Evolutionary conservation across 225 moss, liverwort and hornwort species (phyloP).

Genomic region (Bryoerythrophyllum caledonicum): DNA sequence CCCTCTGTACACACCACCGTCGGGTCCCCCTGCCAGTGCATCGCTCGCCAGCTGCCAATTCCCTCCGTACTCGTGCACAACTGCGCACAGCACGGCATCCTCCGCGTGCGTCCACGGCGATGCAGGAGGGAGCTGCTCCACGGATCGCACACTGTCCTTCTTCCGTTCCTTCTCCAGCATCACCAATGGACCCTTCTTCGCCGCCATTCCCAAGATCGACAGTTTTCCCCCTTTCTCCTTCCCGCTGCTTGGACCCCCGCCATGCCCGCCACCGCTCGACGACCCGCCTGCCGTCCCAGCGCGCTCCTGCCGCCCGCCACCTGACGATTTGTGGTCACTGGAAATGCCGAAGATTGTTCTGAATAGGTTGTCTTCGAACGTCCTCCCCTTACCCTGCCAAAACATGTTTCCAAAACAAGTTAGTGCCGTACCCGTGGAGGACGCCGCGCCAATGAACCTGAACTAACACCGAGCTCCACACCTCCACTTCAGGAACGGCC

Average conservation of each 20-base stretch:
- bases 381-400: constrained; percentile 49
- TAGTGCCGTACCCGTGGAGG: not conserved
- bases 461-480: not conserved
- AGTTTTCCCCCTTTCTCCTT: constrained; percentile 32
- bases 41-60: constrained; percentile 96
- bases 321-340: constrained; percentile 51
- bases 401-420: not conserved
- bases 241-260: not conserved
- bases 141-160: constrained; percentile 62
- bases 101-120: constrained; percentile 83
- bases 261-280: constrained; percentile 27
- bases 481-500: not conserved
- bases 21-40: constrained; percentile 77
- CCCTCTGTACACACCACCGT: constrained; percentile 85
- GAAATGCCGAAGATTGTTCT: constrained; percentile 49
- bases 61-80: constrained; percentile 97
- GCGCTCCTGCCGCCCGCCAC: constrained; percentile 35
- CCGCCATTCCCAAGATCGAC: constrained; percentile 62
- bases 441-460: not conserved
- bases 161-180: constrained; percentile 94
- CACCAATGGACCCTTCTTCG: constrained; percentile 78
- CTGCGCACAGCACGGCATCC: constrained; percentile 91
- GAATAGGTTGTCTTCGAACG: constrained; percentile 41
- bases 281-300: constrained; percentile 35
- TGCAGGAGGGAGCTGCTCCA: constrained; percentile 66